Base-by-base conservation (phyloP, 495 filamentous ascomycete species). In the Oidiodendron maius region DNA sequence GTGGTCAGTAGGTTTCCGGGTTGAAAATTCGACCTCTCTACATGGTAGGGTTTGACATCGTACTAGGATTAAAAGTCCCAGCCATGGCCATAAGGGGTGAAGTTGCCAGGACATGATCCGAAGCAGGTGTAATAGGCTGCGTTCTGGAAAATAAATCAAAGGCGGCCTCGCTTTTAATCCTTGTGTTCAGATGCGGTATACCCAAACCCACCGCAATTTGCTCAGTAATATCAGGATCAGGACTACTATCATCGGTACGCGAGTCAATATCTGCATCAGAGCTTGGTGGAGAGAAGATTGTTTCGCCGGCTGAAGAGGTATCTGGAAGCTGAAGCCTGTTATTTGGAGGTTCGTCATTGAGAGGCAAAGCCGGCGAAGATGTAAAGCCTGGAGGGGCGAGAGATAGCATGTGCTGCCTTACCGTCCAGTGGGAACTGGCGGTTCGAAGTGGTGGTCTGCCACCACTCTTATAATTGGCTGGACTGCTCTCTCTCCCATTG, bases 261-360 rank as follows among this genome's bases (percentile, higher is more conserved):
- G 58, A 55, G 47, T 61, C 58, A 24, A 61, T 44, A 37, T 61
- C 58, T 15, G 54, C 58, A 35, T 61, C 58, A 18, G 54, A 57
- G 15, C 43, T 49, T 17, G 37, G 41, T 3, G 43, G 45, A 10
- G 50, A 55, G 4, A 41, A 36, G 16, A 45, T 53, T 13, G 58
- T 61, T 21, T 57, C 58, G 12, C 42, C 52, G 15, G 47, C 55
- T 4, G 58, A 61, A 3, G 51, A 55, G 9, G 51, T 1, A 18
- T 56, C 53, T 28, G 46, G 53, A 5, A 53, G 17, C 18, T 43
- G 48, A 16, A 50, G 46, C 6, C 47, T 15, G 2, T 22, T 22
- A 32, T 40, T 41, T 15, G 28, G 23, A 4, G n/a, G 21, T 9
- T 24, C 23, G 3, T 37, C 17, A n/a, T 39, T 44, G 20, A 25